Percentiles rank a stretch among this genome's conserved stretches.
Conservation (phyloP, 2,329 filamentous ascomycete genomes). For the Calycina marina region DNA sequence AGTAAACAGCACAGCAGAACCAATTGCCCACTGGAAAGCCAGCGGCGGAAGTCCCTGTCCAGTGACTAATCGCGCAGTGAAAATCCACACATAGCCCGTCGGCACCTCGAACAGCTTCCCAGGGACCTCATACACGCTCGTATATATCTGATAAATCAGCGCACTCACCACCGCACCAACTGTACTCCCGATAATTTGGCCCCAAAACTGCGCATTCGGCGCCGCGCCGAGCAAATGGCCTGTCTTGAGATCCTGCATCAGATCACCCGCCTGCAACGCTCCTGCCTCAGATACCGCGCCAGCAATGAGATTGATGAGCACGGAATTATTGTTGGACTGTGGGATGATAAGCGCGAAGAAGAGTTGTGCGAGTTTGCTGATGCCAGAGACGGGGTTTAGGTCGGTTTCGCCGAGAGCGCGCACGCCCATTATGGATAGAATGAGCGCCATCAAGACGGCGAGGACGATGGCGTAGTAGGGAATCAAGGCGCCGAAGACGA, state of each 20-base stretch:
- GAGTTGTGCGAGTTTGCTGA: slow-evolving; percentile 90
- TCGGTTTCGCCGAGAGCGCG: slow-evolving; percentile 69
- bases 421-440: slow-evolving; percentile 65
- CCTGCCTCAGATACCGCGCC: slow-evolving; percentile 77
- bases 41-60: slow-evolving; percentile 75
- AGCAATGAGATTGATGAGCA: slow-evolving; percentile 91
- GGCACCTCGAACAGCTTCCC: slow-evolving; percentile 86
- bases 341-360: slow-evolving; percentile 89
- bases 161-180: slow-evolving; percentile 78
- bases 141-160: slow-evolving; percentile 79
- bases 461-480: slow-evolving; percentile 61
- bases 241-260: slow-evolving; percentile 95
- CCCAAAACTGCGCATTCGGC: slow-evolving; percentile 91
- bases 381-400: slow-evolving; percentile 89
- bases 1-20: slow-evolving; percentile 61
- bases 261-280: slow-evolving; percentile 84
- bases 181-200: slow-evolving; percentile 80
- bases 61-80: slow-evolving; percentile 84
- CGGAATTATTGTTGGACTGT: slow-evolving; percentile 61
- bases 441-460: slow-evolving; percentile 71
- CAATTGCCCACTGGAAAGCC: slow-evolving; percentile 66
- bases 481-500: slow-evolving; percentile 72
- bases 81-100: slow-evolving; percentile 94
- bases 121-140: slow-evolving; percentile 76
- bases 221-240: slow-evolving; percentile 85